Conservation (phyloP, 768 basidiomycete genomes). For the Boletus edulis region DNA sequence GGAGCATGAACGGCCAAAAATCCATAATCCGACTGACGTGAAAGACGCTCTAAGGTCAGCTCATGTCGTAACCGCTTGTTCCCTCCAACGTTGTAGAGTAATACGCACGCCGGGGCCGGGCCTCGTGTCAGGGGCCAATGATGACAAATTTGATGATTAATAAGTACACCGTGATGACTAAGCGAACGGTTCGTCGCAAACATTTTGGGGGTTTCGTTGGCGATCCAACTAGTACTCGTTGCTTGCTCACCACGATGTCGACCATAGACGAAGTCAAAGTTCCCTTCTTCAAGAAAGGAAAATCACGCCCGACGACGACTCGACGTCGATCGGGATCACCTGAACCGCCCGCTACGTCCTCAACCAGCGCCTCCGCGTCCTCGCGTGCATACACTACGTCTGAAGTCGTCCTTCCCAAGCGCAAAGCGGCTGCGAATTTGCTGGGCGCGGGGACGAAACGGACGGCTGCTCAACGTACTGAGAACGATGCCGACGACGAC, state of each 20-base stretch:
- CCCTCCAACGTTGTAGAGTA: neutral
- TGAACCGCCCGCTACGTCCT: constrained; percentile 36
- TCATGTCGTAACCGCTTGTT: neutral
- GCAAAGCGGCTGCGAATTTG: constrained; percentile 65
- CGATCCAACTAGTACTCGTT: neutral
- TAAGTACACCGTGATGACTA: constrained; percentile 19
- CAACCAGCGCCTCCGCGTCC: constrained; percentile 22
- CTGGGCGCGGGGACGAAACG: constrained; percentile 78
- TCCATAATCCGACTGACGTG: neutral
- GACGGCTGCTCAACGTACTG: constrained; percentile 46
- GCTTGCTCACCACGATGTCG: constrained; percentile 27
- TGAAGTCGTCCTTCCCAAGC: constrained; percentile 74
- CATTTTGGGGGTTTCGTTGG: neutral
- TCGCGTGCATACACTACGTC: constrained; percentile 37
- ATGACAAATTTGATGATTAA: constrained; percentile 6
- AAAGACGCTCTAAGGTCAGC: neutral
- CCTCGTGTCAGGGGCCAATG: constrained; percentile 2
- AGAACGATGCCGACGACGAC: constrained; percentile 46
- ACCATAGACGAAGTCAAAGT: constrained; percentile 47
- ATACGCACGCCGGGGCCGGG: too few species aligned
- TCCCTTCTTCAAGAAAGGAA: constrained; percentile 88
- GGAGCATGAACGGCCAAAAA: neutral
- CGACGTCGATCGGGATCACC: constrained; percentile 71
- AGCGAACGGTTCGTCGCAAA: neutral
- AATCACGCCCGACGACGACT: constrained; percentile 69